Evolutionary conservation across 306 rosid genomes (phyloP).

Genomic region (Macrotyloma uniflorum): DNA sequence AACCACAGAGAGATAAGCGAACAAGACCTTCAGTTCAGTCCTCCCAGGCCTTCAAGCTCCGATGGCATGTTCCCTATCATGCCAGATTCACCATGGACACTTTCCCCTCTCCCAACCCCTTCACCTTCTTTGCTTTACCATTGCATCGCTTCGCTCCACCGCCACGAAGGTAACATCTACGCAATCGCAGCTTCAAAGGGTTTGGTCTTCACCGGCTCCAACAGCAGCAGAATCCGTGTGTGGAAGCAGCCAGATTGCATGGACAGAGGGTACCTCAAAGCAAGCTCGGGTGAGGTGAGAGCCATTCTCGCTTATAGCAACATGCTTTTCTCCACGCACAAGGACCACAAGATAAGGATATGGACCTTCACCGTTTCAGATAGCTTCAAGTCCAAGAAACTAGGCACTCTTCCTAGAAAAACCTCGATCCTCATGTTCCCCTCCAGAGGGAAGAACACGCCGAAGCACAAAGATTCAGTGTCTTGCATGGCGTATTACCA

Average conservation of each 20-base stretch:
- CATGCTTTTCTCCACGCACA: constrained; percentile 68
- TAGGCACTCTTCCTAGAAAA: constrained; percentile 57
- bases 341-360: constrained; percentile 59
- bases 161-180: constrained; percentile 69
- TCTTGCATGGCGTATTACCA: constrained; percentile 79
- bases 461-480: constrained; percentile 51
- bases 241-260: constrained; percentile 74
- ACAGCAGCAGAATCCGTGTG: constrained; percentile 56
- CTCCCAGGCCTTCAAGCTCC: constrained; percentile 44
- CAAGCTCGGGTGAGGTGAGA: constrained; percentile 52
- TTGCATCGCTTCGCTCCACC: constrained; percentile 74
- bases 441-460: constrained; percentile 20
- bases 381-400: constrained; percentile 53
- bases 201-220: constrained; percentile 63
- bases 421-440: constrained; percentile 44
- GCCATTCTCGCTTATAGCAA: constrained; percentile 51
- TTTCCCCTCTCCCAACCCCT: constrained; percentile 64
- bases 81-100: constrained; percentile 81
- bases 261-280: constrained; percentile 56
- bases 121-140: constrained; percentile 68
- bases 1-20: constrained; percentile 44
- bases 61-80: constrained; percentile 25
- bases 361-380: constrained; percentile 64
- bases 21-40: constrained; percentile 48
- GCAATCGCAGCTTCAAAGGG: constrained; percentile 61